Base-by-base conservation (phyloP, 2,329 filamentous ascomycete species). In the Teratosphaeria nubilosa region DNA sequence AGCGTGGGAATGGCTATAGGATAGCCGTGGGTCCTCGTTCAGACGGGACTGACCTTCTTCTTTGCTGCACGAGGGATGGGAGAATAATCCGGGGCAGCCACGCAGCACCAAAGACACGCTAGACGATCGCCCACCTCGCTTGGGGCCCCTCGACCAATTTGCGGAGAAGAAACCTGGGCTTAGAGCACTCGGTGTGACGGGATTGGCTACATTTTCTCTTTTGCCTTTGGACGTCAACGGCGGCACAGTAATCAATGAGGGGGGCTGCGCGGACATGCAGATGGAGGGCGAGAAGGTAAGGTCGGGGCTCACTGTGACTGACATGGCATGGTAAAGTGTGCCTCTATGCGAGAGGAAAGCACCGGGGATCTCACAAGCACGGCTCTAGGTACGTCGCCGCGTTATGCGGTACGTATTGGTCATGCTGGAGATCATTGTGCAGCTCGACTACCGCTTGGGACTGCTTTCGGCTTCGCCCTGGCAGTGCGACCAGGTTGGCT, bases 91-190 rank as follows among this genome's bases (percentile, higher is more conserved):
- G 55, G 55, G 27, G 50, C 54, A 56, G 32, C 22, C 34, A 50
- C 32, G 24, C 41, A 25, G 24, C 34, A 34, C 59, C 56, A 53
- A 20, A 53, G 25, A 9, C 25, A 24, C 51, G 51, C 51, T 54
- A 60, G 59, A 56, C 55, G 52, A 59, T 41, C 55, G 51, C 22
- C 31, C 20, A 7, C 5, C 20, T 48, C 53, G 54, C 32, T 52
- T 54, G 60, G 58, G 55, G 34, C 27, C 27, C 41, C 57, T 60
- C 58, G 63, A 67, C 61, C 64, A 65, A 48, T 20, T 48, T 48
- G 41, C 41, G 41, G 41, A 22, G 41, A 48, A 10, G 16, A 20
- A 24, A 48, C 5, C 41, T 48, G 16, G 41, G 41, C 20, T 48
- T 48, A 48, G 41, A 48, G 16, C 16, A 48, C 20, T 22, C 20